A percentile compares a stretch with the other conserved stretches of the same genome.
phyloP scores from a whole-genome alignment of 176 grass and related monocot genomes.

The Olyra latifolia region DNA sequence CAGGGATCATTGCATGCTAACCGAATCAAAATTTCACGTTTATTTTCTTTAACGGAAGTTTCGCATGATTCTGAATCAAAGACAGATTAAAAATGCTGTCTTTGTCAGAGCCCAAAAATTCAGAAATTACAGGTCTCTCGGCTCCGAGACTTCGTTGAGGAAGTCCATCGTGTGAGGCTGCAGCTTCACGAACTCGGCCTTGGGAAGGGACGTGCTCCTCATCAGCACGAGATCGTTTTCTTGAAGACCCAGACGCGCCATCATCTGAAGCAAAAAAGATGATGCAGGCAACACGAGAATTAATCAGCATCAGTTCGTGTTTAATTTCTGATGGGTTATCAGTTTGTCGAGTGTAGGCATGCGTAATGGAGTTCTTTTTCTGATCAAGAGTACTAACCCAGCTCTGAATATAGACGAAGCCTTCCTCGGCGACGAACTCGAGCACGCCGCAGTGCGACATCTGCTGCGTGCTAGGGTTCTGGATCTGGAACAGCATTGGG shows the following conservation, averaged over 20 bases:
- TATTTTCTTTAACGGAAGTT: too few species aligned
- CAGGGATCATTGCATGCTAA: too few species aligned
- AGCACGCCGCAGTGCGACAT: slow-evolving; percentile 62
- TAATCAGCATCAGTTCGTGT: neutral
- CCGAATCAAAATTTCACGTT: neutral
- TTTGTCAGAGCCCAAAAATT: neutral
- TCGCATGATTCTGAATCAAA: neutral
- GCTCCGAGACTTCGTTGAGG: slow-evolving; percentile 26
- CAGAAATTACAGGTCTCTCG: slow-evolving; percentile 46
- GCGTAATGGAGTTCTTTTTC: neutral
- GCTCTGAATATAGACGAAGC: slow-evolving; percentile 71
- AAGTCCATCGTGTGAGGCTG: slow-evolving; percentile 72
- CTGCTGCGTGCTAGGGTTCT: slow-evolving; percentile 34
- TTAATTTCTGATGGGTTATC: neutral
- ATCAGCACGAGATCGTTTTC: slow-evolving; percentile 57
- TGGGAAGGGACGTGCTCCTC: slow-evolving; percentile 55
- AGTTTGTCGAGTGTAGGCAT: too few species aligned
- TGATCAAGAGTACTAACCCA: slow-evolving; percentile 31
- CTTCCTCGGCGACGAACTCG: slow-evolving; percentile 75
- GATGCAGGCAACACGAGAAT: neutral
- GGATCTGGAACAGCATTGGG: slow-evolving; percentile 68
- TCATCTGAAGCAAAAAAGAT: slow-evolving; percentile 43
- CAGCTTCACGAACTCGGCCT: slow-evolving; percentile 70
- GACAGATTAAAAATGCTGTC: neutral
- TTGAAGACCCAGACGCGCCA: slow-evolving; percentile 55